Percentiles rank a stretch among this genome's conserved stretches.
phyloP scores from a whole-genome alignment of 371 early-diverging fungal species.

The Mortierella sp. region DNA sequence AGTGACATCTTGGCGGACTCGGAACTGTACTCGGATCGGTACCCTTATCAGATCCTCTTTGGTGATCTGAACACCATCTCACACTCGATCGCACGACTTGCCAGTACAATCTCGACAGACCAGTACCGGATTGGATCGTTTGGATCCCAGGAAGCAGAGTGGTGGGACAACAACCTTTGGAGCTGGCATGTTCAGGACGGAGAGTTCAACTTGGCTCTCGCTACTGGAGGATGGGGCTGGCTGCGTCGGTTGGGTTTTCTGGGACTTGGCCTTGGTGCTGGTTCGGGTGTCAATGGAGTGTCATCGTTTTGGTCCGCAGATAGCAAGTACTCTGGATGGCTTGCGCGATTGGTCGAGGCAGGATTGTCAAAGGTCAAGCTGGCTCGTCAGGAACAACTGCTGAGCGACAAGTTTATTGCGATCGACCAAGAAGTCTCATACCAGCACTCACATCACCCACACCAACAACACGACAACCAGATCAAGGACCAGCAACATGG shows the following conservation, averaged over 20 bases:
- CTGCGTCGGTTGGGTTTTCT: constrained; percentile 29
- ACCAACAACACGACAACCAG: background rate
- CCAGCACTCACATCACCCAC: background rate
- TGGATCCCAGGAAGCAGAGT: constrained; percentile 79
- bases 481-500: background rate
- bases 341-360: constrained; percentile 26
- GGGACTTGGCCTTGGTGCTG: constrained; percentile 20
- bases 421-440: constrained; percentile 9
- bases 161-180: constrained; percentile 75
- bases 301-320: constrained; percentile 29
- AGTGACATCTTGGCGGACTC: constrained; percentile 80
- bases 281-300: background rate
- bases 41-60: constrained; percentile 78
- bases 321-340: constrained; percentile 35
- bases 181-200: constrained; percentile 62
- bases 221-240: constrained; percentile 58
- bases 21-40: constrained; percentile 40
- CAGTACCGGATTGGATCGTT: constrained; percentile 74
- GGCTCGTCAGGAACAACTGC: constrained; percentile 39
- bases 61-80: constrained; percentile 90
- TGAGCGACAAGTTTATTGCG: constrained; percentile 25
- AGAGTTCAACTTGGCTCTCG: constrained; percentile 61
- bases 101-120: constrained; percentile 76
- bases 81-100: constrained; percentile 83
- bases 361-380: constrained; percentile 39